Percentiles rank a stretch among this genome's conserved stretches.
These are phyloP conservation scores for Pseudocercospora musae DNA, from an alignment of 2,329 filamentous ascomycete genomes.

Conservation along the genomic window DNA sequence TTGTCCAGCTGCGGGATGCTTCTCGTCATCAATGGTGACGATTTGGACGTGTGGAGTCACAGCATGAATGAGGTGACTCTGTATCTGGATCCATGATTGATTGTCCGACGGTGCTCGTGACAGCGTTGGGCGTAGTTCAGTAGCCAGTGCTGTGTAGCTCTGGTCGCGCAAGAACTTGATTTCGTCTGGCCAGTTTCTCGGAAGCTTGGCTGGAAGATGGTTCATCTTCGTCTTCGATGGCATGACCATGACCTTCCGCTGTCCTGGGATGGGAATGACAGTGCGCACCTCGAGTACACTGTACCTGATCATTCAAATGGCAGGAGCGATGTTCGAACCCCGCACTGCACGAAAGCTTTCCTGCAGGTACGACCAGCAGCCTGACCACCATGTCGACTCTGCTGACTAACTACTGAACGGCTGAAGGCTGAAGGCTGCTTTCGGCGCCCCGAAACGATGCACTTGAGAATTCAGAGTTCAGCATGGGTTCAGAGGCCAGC, in stretches of 20 bases:
- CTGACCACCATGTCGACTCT: neutral
- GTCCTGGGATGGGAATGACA: neutral
- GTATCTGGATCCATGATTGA: slow-evolving; percentile 25
- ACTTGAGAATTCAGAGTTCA: neutral
- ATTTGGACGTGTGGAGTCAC: slow-evolving; percentile 43
- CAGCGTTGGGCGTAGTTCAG: slow-evolving; percentile 27
- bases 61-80: slow-evolving; percentile 19
- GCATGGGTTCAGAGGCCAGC: neutral
- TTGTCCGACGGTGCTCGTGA: slow-evolving; percentile 27
- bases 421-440: no score
- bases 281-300: no score
- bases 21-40: slow-evolving; percentile 37
- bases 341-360: neutral
- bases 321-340: neutral
- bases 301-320: neutral
- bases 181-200: slow-evolving; percentile 33
- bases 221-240: neutral
- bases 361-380: no score
- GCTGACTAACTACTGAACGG: no score
- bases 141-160: slow-evolving; percentile 30
- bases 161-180: slow-evolving; percentile 33
- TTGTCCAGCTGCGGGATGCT: slow-evolving; percentile 50
- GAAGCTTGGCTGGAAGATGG: slow-evolving; percentile 6
- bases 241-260: no score
- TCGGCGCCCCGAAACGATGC: neutral